Evolutionary conservation across 2,329 filamentous ascomycete genomes (phyloP).

Genomic region (Cladosporium sp.): DNA sequence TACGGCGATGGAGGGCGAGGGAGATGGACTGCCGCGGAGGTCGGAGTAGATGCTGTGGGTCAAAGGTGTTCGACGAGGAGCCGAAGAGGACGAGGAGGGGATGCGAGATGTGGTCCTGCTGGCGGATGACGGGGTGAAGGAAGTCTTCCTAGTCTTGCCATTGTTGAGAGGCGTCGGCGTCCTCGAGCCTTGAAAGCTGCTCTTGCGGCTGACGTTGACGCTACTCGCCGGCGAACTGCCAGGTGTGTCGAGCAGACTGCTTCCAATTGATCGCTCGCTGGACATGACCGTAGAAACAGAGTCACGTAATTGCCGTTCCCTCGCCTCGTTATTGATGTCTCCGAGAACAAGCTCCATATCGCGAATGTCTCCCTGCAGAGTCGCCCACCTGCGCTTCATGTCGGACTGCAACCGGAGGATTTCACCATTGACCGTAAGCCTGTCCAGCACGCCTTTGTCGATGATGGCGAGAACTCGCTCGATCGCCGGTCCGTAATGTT

Average conservation of each 20-base stretch:
- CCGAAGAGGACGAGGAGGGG: conserved; percentile 4
- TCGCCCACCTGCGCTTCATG: conserved; percentile 76
- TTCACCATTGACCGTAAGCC: conserved; percentile 95
- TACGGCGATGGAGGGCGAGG: conserved; percentile 21
- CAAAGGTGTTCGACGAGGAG: conserved; percentile 12
- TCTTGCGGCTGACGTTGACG: conserved; percentile 49
- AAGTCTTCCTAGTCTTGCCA: conserved; percentile 19
- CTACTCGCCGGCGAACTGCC: conserved; percentile 64
- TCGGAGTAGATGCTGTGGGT: background rate
- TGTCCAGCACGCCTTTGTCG: conserved; percentile 89
- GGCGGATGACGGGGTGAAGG: conserved; percentile 2
- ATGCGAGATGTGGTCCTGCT: conserved; percentile 1
- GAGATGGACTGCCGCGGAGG: conserved; percentile 14
- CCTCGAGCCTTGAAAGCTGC: conserved; percentile 41
- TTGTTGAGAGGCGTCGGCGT: conserved; percentile 37
- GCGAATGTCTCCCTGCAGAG: conserved; percentile 69
- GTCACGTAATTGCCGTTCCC: conserved; percentile 76
- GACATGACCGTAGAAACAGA: conserved; percentile 91
- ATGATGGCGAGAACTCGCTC: conserved; percentile 89
- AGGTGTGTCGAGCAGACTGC: conserved; percentile 61
- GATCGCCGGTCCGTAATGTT: conserved; percentile 90
- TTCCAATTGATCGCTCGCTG: conserved; percentile 68
- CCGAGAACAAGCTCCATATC: conserved; percentile 74
- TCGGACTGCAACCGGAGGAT: conserved; percentile 82
- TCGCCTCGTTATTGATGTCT: conserved; percentile 55